A percentile compares a stretch with the other conserved stretches of the same genome.
These are phyloP conservation scores for Colletotrichum paranaense DNA, from an alignment of 2,329 filamentous ascomycete species.

Conservation along the genomic window DNA sequence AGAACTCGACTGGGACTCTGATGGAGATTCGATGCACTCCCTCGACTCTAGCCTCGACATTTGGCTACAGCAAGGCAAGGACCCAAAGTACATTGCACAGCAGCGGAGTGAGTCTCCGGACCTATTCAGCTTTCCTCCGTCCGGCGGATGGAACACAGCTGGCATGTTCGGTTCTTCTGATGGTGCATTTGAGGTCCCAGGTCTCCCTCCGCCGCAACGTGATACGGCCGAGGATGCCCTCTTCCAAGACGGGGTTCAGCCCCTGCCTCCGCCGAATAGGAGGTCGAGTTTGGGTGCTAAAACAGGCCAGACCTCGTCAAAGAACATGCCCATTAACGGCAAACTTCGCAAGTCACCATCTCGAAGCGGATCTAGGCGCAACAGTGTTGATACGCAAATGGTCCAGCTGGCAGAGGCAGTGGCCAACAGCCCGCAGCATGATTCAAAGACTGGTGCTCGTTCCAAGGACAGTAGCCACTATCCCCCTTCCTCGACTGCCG, in stretches of 20 bases:
- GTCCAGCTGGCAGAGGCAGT: constrained; percentile 40
- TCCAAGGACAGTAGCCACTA: constrained; percentile 52
- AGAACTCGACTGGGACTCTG: constrained; percentile 57
- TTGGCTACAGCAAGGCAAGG: constrained; percentile 62
- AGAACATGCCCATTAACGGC: constrained; percentile 32
- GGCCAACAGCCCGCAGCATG: constrained; percentile 37
- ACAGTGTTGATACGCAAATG: constrained; percentile 46
- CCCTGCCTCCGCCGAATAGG: constrained; percentile 62
- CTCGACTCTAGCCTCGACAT: constrained; percentile 65
- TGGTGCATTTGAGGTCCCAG: constrained; percentile 44
- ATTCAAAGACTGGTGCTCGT: constrained; percentile 42
- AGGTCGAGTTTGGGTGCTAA: constrained; percentile 65
- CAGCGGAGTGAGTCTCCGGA: constrained; percentile 57
- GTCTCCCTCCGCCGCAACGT: constrained; percentile 45
- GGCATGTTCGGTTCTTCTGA: constrained; percentile 56
- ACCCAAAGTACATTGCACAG: constrained; percentile 49
- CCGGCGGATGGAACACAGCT: constrained; percentile 58
- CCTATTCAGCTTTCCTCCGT: constrained; percentile 63
- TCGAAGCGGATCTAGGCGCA: constrained; percentile 38
- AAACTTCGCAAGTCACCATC: constrained; percentile 42
- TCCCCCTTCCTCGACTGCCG: constrained; percentile 60
- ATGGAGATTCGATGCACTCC: constrained; percentile 55
- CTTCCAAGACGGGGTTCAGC: constrained; percentile 48
- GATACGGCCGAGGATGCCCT: constrained; percentile 54
- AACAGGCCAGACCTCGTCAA: constrained; percentile 48